A percentile compares a stretch with the other conserved stretches of the same genome.
Evolutionary conservation across 1,284 basidiomycete genomes (phyloP).

Genomic region (Puccinia novopanici): DNA sequence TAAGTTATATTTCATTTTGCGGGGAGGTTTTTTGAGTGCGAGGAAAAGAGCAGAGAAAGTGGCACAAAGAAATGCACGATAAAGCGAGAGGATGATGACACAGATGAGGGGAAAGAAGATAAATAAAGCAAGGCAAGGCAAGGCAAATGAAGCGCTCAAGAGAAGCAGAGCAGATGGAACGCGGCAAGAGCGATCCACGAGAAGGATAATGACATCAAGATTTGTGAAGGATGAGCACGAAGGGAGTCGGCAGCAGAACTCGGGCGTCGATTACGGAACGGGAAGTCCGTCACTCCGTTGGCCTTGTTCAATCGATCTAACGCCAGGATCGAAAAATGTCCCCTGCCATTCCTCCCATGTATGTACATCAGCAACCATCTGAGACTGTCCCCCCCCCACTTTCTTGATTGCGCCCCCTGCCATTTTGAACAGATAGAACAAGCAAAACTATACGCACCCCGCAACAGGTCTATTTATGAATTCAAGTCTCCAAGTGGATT

Average conservation of each 20-base stretch:
- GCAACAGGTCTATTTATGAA: slow-evolving; percentile 59
- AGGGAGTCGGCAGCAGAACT: not conserved
- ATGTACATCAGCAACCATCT: not conserved
- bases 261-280: slow-evolving; percentile 26
- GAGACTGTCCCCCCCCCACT: too few species aligned
- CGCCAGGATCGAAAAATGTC: slow-evolving; percentile 59
- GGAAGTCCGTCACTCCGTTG: slow-evolving; percentile 54
- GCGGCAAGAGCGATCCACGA: not conserved
- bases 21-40: not conserved
- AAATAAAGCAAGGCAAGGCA: not conserved
- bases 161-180: slow-evolving; percentile 6
- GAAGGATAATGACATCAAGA: not conserved
- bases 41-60: too few species aligned
- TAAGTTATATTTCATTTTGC: not conserved
- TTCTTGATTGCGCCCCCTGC: too few species aligned
- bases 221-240: not conserved
- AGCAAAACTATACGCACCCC: slow-evolving; percentile 43
- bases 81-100: too few species aligned
- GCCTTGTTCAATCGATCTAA: slow-evolving; percentile 57
- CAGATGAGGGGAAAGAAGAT: not conserved
- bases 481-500: slow-evolving; percentile 56
- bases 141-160: not conserved
- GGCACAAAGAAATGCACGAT: not conserved
- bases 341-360: slow-evolving; percentile 47
- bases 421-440: not conserved